These are phyloP conservation scores for Phaeosphaeria sp. DNA, from an alignment of 2,329 filamentous ascomycete species.

Conservation along the genomic window DNA sequence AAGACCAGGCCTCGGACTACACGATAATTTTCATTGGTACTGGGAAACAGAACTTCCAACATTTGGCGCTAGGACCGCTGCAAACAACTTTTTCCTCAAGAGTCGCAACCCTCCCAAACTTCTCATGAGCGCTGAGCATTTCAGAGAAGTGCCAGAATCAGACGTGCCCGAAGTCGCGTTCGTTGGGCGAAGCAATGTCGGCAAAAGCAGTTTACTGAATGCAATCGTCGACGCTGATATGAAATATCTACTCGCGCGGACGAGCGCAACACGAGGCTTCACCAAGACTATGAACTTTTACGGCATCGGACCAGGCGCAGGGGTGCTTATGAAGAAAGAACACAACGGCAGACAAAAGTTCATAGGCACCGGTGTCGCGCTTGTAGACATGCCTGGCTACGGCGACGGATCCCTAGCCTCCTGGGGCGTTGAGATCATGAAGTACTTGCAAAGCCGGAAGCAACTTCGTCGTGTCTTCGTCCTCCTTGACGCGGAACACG, in stretches of 20 bases:
- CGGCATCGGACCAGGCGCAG: slow-evolving; percentile 56
- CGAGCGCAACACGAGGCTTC: slow-evolving; percentile 65
- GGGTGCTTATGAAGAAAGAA: slow-evolving; percentile 31
- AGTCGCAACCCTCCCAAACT: slow-evolving; percentile 54
- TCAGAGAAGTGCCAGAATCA: slow-evolving; percentile 64
- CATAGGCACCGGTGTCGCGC: slow-evolving; percentile 55
- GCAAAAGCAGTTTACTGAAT: slow-evolving; percentile 72
- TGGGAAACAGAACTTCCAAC: slow-evolving; percentile 40
- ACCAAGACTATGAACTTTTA: slow-evolving; percentile 73
- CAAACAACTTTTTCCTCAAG: slow-evolving; percentile 53
- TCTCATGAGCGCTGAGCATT: slow-evolving; percentile 66
- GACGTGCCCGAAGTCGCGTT: slow-evolving; percentile 68
- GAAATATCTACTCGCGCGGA: slow-evolving; percentile 49
- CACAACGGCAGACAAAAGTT: slow-evolving; percentile 33
- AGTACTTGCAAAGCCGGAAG: slow-evolving; percentile 67
- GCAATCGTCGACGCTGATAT: slow-evolving; percentile 59
- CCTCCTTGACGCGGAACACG: slow-evolving; percentile 68
- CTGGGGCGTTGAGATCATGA: slow-evolving; percentile 73
- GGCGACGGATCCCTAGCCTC: slow-evolving; percentile 65
- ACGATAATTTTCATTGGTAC: slow-evolving; percentile 38
- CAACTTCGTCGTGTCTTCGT: slow-evolving; percentile 70
- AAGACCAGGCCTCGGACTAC: neutral
- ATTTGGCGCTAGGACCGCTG: slow-evolving; percentile 12
- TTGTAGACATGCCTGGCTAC: slow-evolving; percentile 77
- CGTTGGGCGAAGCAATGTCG: slow-evolving; percentile 73